A percentile compares a stretch with the other conserved stretches of the same genome.
These are phyloP conservation scores for Oropetium thomaeum DNA, from an alignment of 176 grass and related monocot species.

Conservation along the genomic window DNA sequence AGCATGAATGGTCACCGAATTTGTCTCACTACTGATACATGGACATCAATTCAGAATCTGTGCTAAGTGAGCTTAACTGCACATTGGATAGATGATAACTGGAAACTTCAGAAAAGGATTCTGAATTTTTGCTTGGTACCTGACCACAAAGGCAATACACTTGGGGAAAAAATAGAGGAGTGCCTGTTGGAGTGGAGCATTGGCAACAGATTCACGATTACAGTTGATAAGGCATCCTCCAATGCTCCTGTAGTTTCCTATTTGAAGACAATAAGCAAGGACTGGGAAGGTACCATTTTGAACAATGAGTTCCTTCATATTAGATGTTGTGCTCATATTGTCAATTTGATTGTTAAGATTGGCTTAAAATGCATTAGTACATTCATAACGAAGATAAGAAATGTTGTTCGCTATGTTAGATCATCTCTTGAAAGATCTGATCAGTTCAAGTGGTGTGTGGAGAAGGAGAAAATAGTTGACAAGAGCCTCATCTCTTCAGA, in stretches of 20 bases:
- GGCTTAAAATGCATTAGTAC: not conserved
- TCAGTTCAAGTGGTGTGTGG: not conserved
- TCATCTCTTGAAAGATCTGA: not conserved
- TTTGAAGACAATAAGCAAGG: not conserved
- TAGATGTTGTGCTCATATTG: too few relatives aligned
- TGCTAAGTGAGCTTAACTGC: not conserved
- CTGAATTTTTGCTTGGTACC: not conserved
- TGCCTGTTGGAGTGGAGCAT: not conserved
- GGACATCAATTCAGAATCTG: constrained; percentile 2
- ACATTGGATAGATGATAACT: too few relatives aligned
- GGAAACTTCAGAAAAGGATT: too few relatives aligned
- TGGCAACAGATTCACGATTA: not conserved
- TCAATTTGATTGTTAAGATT: too few relatives aligned
- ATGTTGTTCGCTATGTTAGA: not conserved
- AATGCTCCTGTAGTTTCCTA: not conserved
- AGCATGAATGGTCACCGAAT: not conserved
- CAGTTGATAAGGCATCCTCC: not conserved
- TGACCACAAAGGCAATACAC: not conserved
- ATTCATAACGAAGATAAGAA: not conserved
- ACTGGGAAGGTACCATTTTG: not conserved
- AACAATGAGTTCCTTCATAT: too few relatives aligned
- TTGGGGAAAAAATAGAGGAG: not conserved
- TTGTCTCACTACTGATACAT: constrained; percentile 2
- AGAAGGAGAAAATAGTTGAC: not conserved
- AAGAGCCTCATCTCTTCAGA: not conserved